Conservation (phyloP, 345 rosid species). For the Garcia nutans region DNA sequence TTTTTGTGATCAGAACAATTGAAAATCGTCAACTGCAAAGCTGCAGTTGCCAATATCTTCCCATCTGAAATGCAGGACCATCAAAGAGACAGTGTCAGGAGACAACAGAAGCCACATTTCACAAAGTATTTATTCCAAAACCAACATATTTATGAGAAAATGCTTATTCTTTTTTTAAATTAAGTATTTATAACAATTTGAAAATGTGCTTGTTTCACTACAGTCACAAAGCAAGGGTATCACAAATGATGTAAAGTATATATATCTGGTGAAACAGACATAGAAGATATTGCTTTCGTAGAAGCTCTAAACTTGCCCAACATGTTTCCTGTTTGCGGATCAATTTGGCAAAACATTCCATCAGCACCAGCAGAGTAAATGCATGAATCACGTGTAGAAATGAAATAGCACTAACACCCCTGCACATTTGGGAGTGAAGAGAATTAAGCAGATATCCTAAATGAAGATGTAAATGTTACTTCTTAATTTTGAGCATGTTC, state of each 20-base stretch:
- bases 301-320: conserved; percentile 71
- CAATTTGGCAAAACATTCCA: conserved; percentile 89
- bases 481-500: no score
- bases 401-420: conserved; percentile 86
- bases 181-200: background rate
- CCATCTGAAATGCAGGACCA: conserved; percentile 44
- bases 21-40: conserved; percentile 68
- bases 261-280: conserved; percentile 77
- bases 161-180: background rate
- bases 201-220: background rate
- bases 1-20: conserved; percentile 70
- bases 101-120: background rate
- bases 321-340: conserved; percentile 64
- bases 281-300: conserved; percentile 64
- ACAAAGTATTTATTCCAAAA: background rate
- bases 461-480: background rate
- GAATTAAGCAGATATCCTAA: background rate
- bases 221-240: conserved; percentile 14
- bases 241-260: conserved; percentile 9
- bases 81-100: conserved; percentile 19
- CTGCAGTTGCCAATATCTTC: conserved; percentile 69
- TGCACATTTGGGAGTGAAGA: conserved; percentile 36
- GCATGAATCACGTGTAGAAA: conserved; percentile 54
- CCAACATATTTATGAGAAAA: background rate
- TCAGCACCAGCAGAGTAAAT: conserved; percentile 82